Base-by-base conservation (phyloP, 305 asterid genomes). In the Rubia balearica region DNA sequence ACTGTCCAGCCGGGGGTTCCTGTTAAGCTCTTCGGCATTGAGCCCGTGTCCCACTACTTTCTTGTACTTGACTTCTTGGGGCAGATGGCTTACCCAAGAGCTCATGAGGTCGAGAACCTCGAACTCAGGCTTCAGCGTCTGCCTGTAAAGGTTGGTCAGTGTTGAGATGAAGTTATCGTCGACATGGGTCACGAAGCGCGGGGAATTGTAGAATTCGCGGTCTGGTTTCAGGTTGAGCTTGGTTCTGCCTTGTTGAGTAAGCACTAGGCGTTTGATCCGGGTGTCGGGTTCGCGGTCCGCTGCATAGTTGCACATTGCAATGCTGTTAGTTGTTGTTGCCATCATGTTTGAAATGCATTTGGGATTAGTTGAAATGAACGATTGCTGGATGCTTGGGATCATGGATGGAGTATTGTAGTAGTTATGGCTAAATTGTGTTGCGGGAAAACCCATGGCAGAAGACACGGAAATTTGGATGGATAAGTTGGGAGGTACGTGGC, bases 61-160 rank as follows among this genome's bases (percentile, higher is more conserved):
- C 81, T 77, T 76, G 85, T 83, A 91, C 81, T 73, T 69, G 0
- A 86, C 82, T 73, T 91, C 88, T 43, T 80, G 68, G 67, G 96
- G 97, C 77, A 91, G 77, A 76, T 89, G 96, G 75, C 97, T 91
- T 6, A 89, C 81, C 98, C 96, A 91, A 0, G 96, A 91, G 68
- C 98, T 89, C 96, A 90, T 89, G 17, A 91, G 73, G 62, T 91
- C 96, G 17, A 91, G 92, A 74, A 89, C 81, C 68, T 91, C 96
- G 82, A 73, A 78, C 6, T 89, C 96, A 0, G 94, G 87, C 27
- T 85, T 80, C 75, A 89, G 68, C 13, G 69, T 66, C 64, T 86
- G 72, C 70, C 86, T 69, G 76, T 89, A 91, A 7, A 88, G 81
- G 78, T 77, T 66, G 0, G 82, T 88, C 55, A 91, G 71, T 0